phyloP scores from a whole-genome alignment of 176 grass and related monocot genomes.

The Poa annua region DNA sequence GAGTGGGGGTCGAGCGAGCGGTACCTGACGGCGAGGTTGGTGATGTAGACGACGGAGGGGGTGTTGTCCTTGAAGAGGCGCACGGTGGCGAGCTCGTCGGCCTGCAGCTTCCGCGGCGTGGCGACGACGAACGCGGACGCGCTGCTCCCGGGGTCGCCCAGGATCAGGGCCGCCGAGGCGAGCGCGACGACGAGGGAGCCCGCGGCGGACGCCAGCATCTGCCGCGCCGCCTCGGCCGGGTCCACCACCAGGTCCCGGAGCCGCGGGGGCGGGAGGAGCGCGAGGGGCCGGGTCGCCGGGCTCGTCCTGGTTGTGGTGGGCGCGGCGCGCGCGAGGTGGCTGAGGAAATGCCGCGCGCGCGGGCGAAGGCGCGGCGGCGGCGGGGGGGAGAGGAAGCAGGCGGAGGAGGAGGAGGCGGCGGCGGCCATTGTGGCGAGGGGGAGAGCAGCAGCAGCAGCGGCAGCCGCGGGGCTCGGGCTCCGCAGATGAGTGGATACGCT shows the following conservation, averaged over 20 bases:
- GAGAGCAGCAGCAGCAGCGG: slow-evolving; percentile 8
- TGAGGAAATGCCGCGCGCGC: slow-evolving; percentile 46
- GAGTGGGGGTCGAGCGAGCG: rapidly evolving
- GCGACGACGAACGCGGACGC: slow-evolving; percentile 85
- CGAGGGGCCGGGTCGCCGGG: not conserved
- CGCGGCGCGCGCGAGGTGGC: slow-evolving; percentile 17
- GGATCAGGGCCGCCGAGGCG: slow-evolving; percentile 70
- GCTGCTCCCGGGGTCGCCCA: slow-evolving; percentile 52
- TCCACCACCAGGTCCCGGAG: slow-evolving; percentile 29
- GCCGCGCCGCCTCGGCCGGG: slow-evolving; percentile 32
- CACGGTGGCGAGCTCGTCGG: slow-evolving; percentile 92
- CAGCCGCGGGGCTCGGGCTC: not conserved
- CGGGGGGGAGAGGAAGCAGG: slow-evolving; percentile 52
- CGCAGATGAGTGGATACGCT: slow-evolving; percentile 45
- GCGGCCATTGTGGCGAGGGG: slow-evolving; percentile 41
- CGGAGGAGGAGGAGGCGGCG: slow-evolving; percentile 28
- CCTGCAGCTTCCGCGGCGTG: slow-evolving; percentile 82
- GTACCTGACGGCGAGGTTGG: slow-evolving; percentile 85
- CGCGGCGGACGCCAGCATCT: slow-evolving; percentile 59
- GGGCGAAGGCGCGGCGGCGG: not conserved
- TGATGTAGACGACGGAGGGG: slow-evolving; percentile 99
- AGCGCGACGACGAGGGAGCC: slow-evolving; percentile 61
- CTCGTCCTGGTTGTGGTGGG: not conserved
- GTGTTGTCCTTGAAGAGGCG: slow-evolving; percentile 96
- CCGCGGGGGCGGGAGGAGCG: slow-evolving; percentile 11